phyloP scores from a whole-genome alignment of 495 filamentous ascomycete species.

The Chaetomium fimeti region DNA sequence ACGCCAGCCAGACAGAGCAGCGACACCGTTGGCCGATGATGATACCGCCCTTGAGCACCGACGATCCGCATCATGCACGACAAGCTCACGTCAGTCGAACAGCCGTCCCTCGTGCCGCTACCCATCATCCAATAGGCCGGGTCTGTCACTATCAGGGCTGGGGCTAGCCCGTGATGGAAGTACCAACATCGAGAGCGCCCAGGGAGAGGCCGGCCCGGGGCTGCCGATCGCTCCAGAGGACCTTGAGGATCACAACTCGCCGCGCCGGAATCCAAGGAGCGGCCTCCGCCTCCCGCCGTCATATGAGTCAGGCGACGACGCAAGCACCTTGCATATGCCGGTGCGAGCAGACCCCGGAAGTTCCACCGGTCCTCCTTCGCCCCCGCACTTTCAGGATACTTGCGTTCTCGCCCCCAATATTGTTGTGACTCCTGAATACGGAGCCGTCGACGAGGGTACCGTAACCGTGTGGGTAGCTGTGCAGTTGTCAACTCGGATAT shows the following conservation, averaged over 20 bases:
- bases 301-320: conserved; percentile 11
- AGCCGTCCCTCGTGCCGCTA: neutral
- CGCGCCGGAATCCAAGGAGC: conserved; percentile 22
- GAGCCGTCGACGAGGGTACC: conserved; percentile 39
- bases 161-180: neutral
- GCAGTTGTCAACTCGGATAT: conserved; percentile 44
- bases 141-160: neutral
- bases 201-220: neutral
- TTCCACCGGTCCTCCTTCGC: neutral
- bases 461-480: conserved; percentile 48
- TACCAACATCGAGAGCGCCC: neutral
- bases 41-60: neutral
- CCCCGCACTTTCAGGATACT: conserved; percentile 23
- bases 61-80: conserved; percentile 15
- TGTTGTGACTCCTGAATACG: conserved; percentile 53
- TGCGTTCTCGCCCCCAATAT: conserved; percentile 44
- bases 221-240: neutral
- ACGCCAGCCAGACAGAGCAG: conserved; percentile 3
- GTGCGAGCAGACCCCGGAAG: conserved; percentile 6
- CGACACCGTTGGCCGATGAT: neutral
- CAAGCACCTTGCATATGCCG: conserved; percentile 10
- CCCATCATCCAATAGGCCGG: neutral
- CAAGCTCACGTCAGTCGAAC: neutral
- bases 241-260: neutral
- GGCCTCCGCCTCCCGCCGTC: conserved; percentile 21